These are phyloP conservation scores for Magnolia changhungtana DNA, from an alignment of 164 flowering plant species.

Conservation along the genomic window DNA sequence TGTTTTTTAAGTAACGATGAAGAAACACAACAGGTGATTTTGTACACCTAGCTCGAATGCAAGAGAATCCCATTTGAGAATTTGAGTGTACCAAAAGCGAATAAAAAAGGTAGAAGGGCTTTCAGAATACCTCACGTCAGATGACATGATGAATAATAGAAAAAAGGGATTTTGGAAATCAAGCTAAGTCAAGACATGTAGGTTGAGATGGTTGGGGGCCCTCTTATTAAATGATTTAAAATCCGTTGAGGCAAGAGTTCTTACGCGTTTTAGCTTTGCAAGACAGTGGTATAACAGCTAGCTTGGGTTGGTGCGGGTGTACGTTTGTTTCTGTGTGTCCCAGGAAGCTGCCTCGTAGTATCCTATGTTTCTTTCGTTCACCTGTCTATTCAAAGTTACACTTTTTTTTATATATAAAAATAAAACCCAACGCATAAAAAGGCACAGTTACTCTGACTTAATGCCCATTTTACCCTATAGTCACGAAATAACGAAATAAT, in stretches of 20 bases:
- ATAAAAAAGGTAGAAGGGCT: background rate
- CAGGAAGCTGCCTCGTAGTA: slow-evolving; percentile 1
- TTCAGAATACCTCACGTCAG: background rate
- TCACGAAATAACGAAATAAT: no score
- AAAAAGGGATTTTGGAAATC: background rate
- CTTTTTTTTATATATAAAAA: no score
- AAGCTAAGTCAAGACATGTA: slow-evolving; percentile 6
- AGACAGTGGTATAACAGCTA: slow-evolving; percentile 11
- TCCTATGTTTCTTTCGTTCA: background rate
- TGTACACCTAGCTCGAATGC: background rate
- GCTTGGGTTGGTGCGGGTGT: slow-evolving; percentile 1
- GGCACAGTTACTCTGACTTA: background rate
- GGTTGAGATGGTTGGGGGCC: background rate
- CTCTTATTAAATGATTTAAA: background rate
- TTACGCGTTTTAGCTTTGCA: slow-evolving; percentile 14
- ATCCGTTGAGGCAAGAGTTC: background rate
- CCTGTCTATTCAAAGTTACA: background rate
- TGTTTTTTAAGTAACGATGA: background rate
- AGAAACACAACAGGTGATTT: slow-evolving; percentile 3
- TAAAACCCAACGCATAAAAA: background rate
- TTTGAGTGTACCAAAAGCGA: background rate
- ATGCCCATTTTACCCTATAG: background rate
- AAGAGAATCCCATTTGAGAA: slow-evolving; percentile 3
- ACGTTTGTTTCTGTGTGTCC: background rate
- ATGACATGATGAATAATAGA: background rate